phyloP scores from a whole-genome alignment of 257 asterid species.

The Solanum medicagineum region DNA sequence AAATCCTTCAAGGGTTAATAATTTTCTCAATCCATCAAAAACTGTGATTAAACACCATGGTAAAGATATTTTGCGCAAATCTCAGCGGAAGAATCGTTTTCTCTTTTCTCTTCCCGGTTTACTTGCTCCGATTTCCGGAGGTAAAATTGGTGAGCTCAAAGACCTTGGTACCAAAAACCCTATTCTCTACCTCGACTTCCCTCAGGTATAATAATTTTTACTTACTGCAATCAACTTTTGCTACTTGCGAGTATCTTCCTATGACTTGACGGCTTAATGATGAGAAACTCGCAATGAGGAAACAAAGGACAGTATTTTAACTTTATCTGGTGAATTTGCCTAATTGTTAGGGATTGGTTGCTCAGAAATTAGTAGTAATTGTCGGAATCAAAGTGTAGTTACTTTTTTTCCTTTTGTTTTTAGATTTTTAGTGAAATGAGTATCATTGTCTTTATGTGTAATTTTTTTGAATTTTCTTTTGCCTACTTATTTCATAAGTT shows the following conservation, averaged over 20 bases:
- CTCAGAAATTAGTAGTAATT: not conserved
- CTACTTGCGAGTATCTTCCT: not conserved
- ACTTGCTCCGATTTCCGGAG: conserved; percentile 72
- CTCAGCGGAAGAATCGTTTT: conserved; percentile 64
- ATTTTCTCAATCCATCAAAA: conserved; percentile 51
- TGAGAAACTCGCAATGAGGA: not conserved
- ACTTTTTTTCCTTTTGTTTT: not conserved
- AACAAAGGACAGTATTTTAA: not conserved
- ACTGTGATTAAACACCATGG: conserved; percentile 67
- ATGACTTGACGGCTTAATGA: not conserved
- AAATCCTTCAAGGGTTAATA: conserved; percentile 11
- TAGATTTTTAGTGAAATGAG: not conserved
- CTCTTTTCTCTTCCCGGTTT: conserved; percentile 82
- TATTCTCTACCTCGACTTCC: conserved; percentile 74
- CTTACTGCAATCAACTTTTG: not conserved
- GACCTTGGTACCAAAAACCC: conserved; percentile 89
- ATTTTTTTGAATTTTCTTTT: not conserved
- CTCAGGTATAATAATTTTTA: conserved; percentile 38
- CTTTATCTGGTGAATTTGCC: not conserved
- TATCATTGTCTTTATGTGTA: not conserved
- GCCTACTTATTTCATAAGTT: not conserved
- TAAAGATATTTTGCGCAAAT: conserved; percentile 60
- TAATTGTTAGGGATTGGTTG: not conserved
- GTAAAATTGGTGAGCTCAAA: conserved; percentile 15
- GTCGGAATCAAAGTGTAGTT: not conserved